Evolutionary conservation across 78 protist genomes (phyloP), one percentile per base, ranked within the genome.

Genomic region (Blattamonas nauphoetae): DNA sequence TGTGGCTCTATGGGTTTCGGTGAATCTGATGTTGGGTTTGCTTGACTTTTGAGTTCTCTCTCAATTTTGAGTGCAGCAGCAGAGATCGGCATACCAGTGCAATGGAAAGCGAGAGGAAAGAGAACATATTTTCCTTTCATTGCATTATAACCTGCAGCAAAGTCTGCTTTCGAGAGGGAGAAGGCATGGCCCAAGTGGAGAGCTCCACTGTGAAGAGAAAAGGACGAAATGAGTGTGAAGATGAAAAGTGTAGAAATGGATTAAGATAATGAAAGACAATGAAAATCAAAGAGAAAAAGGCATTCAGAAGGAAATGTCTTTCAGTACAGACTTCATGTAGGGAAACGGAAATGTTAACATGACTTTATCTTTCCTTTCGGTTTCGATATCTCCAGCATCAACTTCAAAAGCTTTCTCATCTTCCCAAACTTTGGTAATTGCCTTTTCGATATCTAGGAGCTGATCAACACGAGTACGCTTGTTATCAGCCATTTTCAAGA

Each of bases 21-120:
- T n/a, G n/a, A n/a, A n/a, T n/a, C n/a, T n/a, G n/a, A n/a, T n/a
- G n/a, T n/a, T n/a, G n/a, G n/a, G n/a, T n/a, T n/a, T n/a, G n/a
- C n/a, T n/a, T n/a, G n/a, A 55, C 6, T 1, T 46, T 88, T 92
- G 29, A 96, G 90, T 81, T 96, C 98, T 32, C 71, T 43, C n/a
- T 4, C 44, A 44, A 96, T 89, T 81, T 92, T 93, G 77, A 94
- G 95, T 42, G 98, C 98, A 63, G 94, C 86, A 2, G 97, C 99
- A 94, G 92, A 92, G 92, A 98, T 98, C 63, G 99, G 99, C 99
- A 97, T 98, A 80, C 99, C 99, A 0, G 99, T 98, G 92, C 98
- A 95, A 92, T 98, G 99, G 89, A 98, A 97, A 0, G 93, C 98
- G 81, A 98, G 96, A 29, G 99, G 99, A 89, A 95, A 97, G 45